phyloP scores from a whole-genome alignment of 73 alveolate genomes.

The Paramecium primaurelia region DNA sequence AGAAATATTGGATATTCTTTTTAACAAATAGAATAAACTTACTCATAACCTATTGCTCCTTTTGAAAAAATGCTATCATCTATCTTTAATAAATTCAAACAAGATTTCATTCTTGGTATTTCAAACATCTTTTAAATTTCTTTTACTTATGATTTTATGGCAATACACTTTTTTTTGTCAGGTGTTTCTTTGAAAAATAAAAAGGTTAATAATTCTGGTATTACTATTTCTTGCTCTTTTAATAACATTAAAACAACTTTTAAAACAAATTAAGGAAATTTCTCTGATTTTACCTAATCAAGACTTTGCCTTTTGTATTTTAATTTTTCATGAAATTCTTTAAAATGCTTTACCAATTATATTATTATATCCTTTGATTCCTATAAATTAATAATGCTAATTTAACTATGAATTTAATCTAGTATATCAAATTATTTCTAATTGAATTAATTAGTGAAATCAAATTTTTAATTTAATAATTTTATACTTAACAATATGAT shows the following conservation, averaged over 20 bases:
- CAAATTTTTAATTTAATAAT: not conserved
- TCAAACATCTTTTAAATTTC: not conserved
- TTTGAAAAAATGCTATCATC: not conserved
- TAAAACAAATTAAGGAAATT: not conserved
- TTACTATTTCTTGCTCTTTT: not conserved
- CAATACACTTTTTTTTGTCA: not conserved
- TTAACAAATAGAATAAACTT: not conserved
- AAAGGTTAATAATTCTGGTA: not conserved
- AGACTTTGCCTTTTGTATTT: not conserved
- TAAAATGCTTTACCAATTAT: not conserved
- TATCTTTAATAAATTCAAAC: not conserved
- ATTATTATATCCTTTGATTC: not conserved
- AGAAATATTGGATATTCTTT: not conserved
- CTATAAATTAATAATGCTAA: not conserved
- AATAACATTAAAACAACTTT: not conserved
- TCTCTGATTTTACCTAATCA: not conserved
- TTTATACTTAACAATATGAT: not conserved
- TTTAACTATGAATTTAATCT: not conserved
- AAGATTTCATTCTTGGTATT: not conserved
- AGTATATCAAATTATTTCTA: not conserved
- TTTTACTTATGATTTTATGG: not conserved
- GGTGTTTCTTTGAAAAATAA: not conserved
- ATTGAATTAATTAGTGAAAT: not conserved
- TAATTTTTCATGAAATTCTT: not conserved
- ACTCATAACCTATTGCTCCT: not conserved